Evolutionary conservation across 2,329 filamentous ascomycete genomes (phyloP).

Genomic region (Chaetomiaceae sp.): DNA sequence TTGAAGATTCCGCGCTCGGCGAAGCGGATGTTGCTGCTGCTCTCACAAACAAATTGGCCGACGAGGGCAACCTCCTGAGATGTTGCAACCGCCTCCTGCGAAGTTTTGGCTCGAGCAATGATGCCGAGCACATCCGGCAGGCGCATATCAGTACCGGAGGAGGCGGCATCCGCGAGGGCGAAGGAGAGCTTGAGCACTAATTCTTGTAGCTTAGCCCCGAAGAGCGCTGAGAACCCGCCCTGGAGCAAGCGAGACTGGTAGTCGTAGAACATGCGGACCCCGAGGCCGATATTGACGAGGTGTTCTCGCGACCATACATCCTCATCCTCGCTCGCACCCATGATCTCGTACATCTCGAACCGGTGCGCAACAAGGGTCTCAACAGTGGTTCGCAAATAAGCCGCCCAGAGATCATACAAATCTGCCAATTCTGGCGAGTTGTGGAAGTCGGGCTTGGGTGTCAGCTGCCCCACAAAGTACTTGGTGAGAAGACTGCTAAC

Average conservation of each 20-base stretch:
- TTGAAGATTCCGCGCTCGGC: slow-evolving; percentile 49
- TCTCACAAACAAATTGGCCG: slow-evolving; percentile 46
- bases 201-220: slow-evolving; percentile 49
- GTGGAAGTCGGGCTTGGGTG: slow-evolving; percentile 47
- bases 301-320: slow-evolving; percentile 45
- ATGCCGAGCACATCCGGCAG: slow-evolving; percentile 44
- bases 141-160: slow-evolving; percentile 32
- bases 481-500: slow-evolving; percentile 50
- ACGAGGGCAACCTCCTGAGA: slow-evolving; percentile 47
- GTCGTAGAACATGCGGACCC: slow-evolving; percentile 48
- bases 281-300: slow-evolving; percentile 44
- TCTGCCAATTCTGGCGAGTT: slow-evolving; percentile 39
- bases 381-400: slow-evolving; percentile 45
- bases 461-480: slow-evolving; percentile 50
- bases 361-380: slow-evolving; percentile 51
- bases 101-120: slow-evolving; percentile 41
- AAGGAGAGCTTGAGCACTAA: slow-evolving; percentile 51
- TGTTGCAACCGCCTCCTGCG: slow-evolving; percentile 41
- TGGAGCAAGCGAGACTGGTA: slow-evolving; percentile 50
- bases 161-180: slow-evolving; percentile 40
- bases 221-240: slow-evolving; percentile 46
- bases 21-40: slow-evolving; percentile 41
- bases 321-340: slow-evolving; percentile 37
- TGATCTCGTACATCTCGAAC: slow-evolving; percentile 50
- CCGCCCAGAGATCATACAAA: slow-evolving; percentile 48